A percentile compares a stretch with the other conserved stretches of the same genome.
phyloP scores from a whole-genome alignment of 1,284 basidiomycete genomes.

The Ceratobasidium papillatum region DNA sequence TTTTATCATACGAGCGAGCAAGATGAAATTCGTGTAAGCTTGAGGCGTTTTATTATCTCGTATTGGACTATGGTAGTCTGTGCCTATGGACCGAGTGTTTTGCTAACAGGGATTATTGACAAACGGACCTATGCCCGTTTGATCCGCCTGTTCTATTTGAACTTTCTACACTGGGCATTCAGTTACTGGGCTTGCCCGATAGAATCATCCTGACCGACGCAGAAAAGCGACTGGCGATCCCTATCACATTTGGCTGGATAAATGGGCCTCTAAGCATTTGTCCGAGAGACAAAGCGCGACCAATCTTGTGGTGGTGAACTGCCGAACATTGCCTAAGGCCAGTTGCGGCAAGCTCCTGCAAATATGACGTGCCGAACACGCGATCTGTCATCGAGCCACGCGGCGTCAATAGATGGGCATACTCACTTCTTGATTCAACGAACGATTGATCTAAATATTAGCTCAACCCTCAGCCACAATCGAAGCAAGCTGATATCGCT shows the following conservation, averaged over 20 bases:
- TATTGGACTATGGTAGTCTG: no score
- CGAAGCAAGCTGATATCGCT: slow-evolving; percentile 19
- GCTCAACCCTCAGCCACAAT: slow-evolving; percentile 29
- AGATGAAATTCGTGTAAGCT: no score
- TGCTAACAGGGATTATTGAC: no score
- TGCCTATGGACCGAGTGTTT: background rate
- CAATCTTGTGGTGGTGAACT: background rate
- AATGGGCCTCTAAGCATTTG: background rate
- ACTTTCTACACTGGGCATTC: slow-evolving; percentile 3
- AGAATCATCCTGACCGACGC: background rate
- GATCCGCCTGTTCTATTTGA: background rate
- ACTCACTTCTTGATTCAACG: slow-evolving; percentile 16
- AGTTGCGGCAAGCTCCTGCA: slow-evolving; percentile 9
- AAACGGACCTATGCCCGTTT: background rate
- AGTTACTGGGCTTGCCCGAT: background rate
- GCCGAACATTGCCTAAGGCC: slow-evolving; percentile 8
- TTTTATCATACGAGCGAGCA: no score
- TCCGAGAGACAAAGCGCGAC: background rate
- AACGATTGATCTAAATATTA: slow-evolving; percentile 21
- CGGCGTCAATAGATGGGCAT: background rate
- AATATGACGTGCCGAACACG: slow-evolving; percentile 28
- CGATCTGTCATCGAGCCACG: slow-evolving; percentile 10
- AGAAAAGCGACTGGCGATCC: background rate
- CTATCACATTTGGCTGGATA: slow-evolving; percentile 11
- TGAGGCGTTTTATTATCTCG: no score